Evolutionary conservation across 306 rosid species (phyloP), one percentile per base, ranked within the genome.

Genomic region (Heteromeles arbutifolia): DNA sequence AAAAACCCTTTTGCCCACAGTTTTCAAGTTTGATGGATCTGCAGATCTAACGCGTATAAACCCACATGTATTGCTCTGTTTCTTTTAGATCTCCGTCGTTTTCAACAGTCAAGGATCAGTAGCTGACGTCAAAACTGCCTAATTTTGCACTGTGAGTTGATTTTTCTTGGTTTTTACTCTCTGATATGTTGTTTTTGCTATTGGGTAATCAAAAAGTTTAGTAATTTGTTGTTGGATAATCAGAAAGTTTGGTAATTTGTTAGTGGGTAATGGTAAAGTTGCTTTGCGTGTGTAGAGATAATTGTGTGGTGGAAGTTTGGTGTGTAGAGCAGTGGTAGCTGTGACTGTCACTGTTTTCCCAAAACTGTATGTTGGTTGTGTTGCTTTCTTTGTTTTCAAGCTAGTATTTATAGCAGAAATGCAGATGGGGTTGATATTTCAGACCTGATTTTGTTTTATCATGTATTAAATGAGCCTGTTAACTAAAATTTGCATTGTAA

Each of bases 31-130:
- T 77, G 87, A 82, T 87, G 82, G 91, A 93, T 93, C 97, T 90
- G 57, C 80, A 80, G 97, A 94, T 94, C 97, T 86, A 86, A 82
- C 83, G 45, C 80, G 82, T 72, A 84, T 78, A 41, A 67, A 85
- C 79, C 87, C 93, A 67, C 90, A 84, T 81, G 87, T 83, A 81
- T 85, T 84, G 85, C 82, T 71, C 78, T 57, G 87, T 87, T 67
- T 87, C 85, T 17, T 87, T 82, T 81, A 87, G 91, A 87, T 89
- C 91, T 80, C 89, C 82, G 18, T 85, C 89, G 61, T 72, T 83
- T 74, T 88, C 87, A 61, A 64, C 82, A 59, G 25, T 39, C 70
- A 37, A 68, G 81, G 31, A 78, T 67, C 67, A 72, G 78, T 58
- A 53, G 83, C 89, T 80, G 74, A 85, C 72, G 75, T n/a, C 41